Evolutionary conservation across 352 stramenopile genomes (phyloP).

Genomic region (Halophytophthora polymorphica): DNA sequence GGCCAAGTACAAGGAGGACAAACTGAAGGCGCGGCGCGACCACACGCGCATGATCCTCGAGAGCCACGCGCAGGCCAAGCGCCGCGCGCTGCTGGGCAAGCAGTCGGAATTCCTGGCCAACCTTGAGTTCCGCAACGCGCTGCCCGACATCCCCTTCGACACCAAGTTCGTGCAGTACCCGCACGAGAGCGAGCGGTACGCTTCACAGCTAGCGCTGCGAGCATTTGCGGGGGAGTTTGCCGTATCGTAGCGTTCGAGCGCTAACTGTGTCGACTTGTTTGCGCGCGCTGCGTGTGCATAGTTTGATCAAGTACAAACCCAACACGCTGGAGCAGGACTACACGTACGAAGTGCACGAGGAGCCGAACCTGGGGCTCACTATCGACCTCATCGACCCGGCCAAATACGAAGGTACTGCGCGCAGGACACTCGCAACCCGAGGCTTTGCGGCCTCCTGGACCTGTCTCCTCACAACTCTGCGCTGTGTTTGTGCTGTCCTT

Average conservation of each 20-base stretch:
- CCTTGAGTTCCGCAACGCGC: constrained; percentile 79
- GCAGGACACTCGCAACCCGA: neutral
- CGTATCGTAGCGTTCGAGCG: neutral
- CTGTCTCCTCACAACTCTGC: constrained; percentile 1
- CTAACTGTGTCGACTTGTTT: neutral
- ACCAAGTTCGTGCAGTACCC: constrained; percentile 86
- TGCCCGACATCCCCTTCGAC: constrained; percentile 83
- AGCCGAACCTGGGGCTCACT: constrained; percentile 68
- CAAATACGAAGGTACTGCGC: constrained; percentile 70
- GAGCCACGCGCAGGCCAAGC: constrained; percentile 81
- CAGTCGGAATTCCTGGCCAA: constrained; percentile 82
- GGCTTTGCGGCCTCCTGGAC: neutral
- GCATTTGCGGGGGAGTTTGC: neutral
- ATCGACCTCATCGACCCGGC: constrained; percentile 85
- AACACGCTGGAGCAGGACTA: constrained; percentile 85
- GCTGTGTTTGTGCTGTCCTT: constrained; percentile 4
- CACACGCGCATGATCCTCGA: constrained; percentile 88
- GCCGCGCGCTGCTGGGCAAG: constrained; percentile 71
- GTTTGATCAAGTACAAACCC: constrained; percentile 86
- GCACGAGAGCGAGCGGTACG: constrained; percentile 69
- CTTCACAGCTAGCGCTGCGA: neutral
- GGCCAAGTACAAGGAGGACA: constrained; percentile 88
- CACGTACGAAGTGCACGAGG: constrained; percentile 82
- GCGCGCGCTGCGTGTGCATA: constrained; percentile 16
- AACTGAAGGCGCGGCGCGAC: constrained; percentile 80